Evolutionary conservation across 192 early-diverging fungal species (phyloP).

Genomic region (Coemansia sp.): DNA sequence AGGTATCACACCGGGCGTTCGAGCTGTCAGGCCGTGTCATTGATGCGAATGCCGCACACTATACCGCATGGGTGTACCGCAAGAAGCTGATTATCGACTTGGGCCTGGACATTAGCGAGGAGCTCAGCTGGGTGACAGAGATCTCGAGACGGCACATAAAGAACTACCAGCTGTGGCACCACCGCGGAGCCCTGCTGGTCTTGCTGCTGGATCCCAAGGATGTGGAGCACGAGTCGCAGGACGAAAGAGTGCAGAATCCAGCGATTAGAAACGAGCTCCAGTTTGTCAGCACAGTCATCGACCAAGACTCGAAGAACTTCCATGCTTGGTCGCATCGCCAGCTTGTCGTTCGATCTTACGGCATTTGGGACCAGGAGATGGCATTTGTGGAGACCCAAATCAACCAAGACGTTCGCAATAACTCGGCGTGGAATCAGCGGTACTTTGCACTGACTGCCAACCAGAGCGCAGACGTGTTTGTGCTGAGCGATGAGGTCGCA

Average conservation of each 20-base stretch:
- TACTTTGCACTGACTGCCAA: constrained; percentile 69
- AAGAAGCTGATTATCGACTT: constrained; percentile 74
- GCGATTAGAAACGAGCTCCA: constrained; percentile 63
- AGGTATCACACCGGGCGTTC: constrained; percentile 77
- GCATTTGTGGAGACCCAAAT: constrained; percentile 70
- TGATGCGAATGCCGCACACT: constrained; percentile 86
- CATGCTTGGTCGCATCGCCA: constrained; percentile 98
- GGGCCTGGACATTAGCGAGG: constrained; percentile 60
- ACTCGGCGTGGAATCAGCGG: constrained; percentile 98
- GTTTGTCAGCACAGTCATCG: constrained; percentile 70
- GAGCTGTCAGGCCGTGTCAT: constrained; percentile 80
- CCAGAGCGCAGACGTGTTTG: constrained; percentile 36
- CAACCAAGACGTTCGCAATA: constrained; percentile 85
- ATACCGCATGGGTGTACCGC: constrained; percentile 94
- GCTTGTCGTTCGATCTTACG: constrained; percentile 79
- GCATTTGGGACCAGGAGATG: constrained; percentile 78
- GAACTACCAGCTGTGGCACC: constrained; percentile 94
- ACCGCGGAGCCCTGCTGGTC: constrained; percentile 28
- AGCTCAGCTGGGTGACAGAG: constrained; percentile 75
- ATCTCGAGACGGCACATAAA: constrained; percentile 79
- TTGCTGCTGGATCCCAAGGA: constrained; percentile 25
- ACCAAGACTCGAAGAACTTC: constrained; percentile 93
- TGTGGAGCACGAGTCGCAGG: constrained; percentile 14
- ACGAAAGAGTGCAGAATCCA: constrained; percentile 35
- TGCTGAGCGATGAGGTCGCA: constrained; percentile 52